A percentile compares a stretch with the other conserved stretches of the same genome.
These are phyloP conservation scores for Aschersonia sp. DNA, from an alignment of 2,329 filamentous ascomycete genomes.

Conservation along the genomic window DNA sequence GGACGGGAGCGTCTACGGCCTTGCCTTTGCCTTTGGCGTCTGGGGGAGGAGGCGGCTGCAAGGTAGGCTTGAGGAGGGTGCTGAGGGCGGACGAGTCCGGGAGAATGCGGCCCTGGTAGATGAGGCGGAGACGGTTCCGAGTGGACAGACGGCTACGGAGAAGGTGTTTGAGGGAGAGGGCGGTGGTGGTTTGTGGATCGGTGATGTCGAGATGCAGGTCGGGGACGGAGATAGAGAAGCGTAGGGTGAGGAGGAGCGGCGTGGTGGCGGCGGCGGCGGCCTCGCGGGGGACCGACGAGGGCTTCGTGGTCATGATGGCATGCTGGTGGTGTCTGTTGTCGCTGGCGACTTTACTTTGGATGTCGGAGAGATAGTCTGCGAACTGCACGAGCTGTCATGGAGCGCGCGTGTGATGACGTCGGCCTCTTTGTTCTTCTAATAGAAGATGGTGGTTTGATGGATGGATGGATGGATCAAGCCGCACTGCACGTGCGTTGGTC, in stretches of 20 bases:
- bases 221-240: slow-evolving; percentile 75
- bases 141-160: slow-evolving; percentile 62
- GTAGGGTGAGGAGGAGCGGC: slow-evolving; percentile 65
- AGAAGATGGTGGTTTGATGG: too few species aligned
- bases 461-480: too few species aligned
- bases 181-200: slow-evolving; percentile 52
- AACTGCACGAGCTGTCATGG: too few species aligned
- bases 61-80: slow-evolving; percentile 49
- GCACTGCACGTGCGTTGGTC: too few species aligned
- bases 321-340: neutral
- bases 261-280: slow-evolving; percentile 8
- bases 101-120: slow-evolving; percentile 78
- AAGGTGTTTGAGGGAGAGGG: slow-evolving; percentile 66
- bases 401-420: too few species aligned
- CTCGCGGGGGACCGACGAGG: neutral
- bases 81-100: slow-evolving; percentile 57
- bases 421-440: too few species aligned
- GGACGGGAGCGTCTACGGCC: slow-evolving; percentile 21
- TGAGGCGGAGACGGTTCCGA: slow-evolving; percentile 66
- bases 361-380: too few species aligned
- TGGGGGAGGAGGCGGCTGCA: slow-evolving; percentile 17
- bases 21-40: slow-evolving; percentile 40
- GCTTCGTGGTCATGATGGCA: slow-evolving; percentile 5
- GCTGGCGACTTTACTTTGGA: too few species aligned
- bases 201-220: slow-evolving; percentile 71